Evolutionary conservation across 2,329 filamentous ascomycete genomes (phyloP).

Genomic region (Ascomycota sp.): DNA sequence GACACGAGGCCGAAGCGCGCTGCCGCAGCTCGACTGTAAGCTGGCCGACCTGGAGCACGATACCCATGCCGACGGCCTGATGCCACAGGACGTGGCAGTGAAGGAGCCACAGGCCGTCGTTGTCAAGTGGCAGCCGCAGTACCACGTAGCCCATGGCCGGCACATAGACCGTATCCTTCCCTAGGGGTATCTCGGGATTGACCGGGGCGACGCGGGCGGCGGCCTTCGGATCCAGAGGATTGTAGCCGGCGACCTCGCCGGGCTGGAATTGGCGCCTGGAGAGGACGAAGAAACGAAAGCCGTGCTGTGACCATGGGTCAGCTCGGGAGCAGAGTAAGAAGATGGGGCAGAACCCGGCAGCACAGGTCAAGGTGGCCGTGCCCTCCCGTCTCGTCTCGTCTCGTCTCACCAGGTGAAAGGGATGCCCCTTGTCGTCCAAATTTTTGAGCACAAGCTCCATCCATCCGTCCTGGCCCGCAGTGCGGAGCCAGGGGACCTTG

Average conservation of each 20-base stretch:
- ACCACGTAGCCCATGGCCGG: slow-evolving; percentile 15
- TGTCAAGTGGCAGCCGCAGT: slow-evolving; percentile 13
- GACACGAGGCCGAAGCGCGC: neutral
- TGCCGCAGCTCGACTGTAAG: slow-evolving; percentile 1
- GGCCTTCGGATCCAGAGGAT: slow-evolving; percentile 3
- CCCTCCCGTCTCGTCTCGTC: no score
- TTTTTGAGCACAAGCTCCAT: slow-evolving; percentile 28
- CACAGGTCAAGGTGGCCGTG: no score
- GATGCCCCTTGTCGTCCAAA: slow-evolving; percentile 25
- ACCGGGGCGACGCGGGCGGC: neutral
- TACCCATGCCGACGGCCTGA: slow-evolving; percentile 13
- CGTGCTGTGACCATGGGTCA: slow-evolving; percentile 5
- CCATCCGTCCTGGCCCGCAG: slow-evolving; percentile 13
- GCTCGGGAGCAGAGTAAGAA: no score
- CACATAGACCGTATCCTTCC: slow-evolving; percentile 13
- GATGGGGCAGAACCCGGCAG: no score
- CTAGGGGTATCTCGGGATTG: slow-evolving; percentile 8
- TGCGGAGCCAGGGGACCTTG: slow-evolving; percentile 4
- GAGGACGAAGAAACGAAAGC: slow-evolving; percentile 5
- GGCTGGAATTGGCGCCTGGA: slow-evolving; percentile 1
- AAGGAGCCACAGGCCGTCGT: slow-evolving; percentile 16
- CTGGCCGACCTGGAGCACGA: slow-evolving; percentile 3
- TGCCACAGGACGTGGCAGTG: slow-evolving; percentile 18
- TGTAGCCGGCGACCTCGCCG: slow-evolving; percentile 3
- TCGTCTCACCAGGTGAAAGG: slow-evolving; percentile 26